Percentiles rank a stretch among this genome's conserved stretches.
phyloP scores from a whole-genome alignment of 2,329 filamentous ascomycete genomes.

The Aspergillus caelatus region DNA sequence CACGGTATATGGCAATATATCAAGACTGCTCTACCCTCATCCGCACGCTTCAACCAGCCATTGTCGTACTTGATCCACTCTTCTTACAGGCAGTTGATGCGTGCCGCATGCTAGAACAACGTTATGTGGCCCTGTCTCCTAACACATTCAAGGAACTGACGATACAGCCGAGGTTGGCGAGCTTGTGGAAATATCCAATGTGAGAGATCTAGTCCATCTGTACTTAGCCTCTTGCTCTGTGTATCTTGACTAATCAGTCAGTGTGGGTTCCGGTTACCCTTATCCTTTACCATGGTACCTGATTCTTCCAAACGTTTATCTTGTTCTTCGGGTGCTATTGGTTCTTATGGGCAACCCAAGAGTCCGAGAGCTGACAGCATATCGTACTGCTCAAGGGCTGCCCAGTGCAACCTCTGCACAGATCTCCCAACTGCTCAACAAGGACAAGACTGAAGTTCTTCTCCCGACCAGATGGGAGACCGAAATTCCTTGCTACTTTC shows the following conservation, averaged over 20 bases:
- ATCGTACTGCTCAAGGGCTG: constrained; percentile 29
- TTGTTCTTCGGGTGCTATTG: constrained; percentile 32
- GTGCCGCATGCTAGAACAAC: constrained; percentile 35
- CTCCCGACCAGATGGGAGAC: constrained; percentile 24
- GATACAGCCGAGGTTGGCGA: constrained; percentile 35
- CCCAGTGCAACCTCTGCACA: constrained; percentile 19
- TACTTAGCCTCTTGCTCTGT: neutral
- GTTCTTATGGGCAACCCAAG: constrained; percentile 21
- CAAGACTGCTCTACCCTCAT: constrained; percentile 37
- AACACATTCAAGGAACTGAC: constrained; percentile 50
- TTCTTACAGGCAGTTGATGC: constrained; percentile 46
- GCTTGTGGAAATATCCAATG: constrained; percentile 24
- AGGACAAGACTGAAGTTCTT: constrained; percentile 13
- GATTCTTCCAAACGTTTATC: constrained; percentile 44
- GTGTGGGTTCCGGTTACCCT: constrained; percentile 43
- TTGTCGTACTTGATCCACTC: constrained; percentile 36
- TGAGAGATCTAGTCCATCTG: constrained; percentile 6
- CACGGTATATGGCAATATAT: constrained; percentile 44
- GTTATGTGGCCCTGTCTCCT: constrained; percentile 43
- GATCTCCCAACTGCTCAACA: neutral
- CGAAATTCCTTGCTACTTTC: constrained; percentile 42
- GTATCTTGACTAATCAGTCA: constrained; percentile 18
- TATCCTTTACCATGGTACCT: constrained; percentile 48
- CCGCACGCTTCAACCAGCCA: constrained; percentile 24
- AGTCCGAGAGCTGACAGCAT: constrained; percentile 24